Conservation (phyloP, 371 early-diverging fungal species). For the Cokeromyces recurvatus region DNA sequence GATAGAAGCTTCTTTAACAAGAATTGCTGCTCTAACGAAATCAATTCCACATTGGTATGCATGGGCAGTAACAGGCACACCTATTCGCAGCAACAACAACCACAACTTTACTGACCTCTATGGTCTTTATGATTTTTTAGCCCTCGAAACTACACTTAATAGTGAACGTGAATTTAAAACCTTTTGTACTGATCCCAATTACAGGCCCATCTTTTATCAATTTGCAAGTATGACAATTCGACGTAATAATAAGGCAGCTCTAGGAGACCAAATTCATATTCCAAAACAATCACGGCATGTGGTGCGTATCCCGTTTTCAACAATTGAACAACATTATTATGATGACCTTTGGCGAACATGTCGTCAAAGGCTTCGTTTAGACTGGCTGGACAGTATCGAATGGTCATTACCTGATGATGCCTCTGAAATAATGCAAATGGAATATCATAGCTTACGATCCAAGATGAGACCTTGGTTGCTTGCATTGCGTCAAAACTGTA, state of each 20-base stretch:
- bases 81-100: too few relatives aligned
- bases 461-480: slow-evolving; percentile 22
- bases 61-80: slow-evolving; percentile 76
- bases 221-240: slow-evolving; percentile 45
- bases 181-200: slow-evolving; percentile 7
- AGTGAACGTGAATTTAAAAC: slow-evolving; percentile 14
- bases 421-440: not conserved
- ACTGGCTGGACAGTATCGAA: slow-evolving; percentile 17
- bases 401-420: slow-evolving; percentile 14
- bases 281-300: slow-evolving; percentile 51
- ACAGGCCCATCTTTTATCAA: slow-evolving; percentile 23
- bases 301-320: slow-evolving; percentile 48
- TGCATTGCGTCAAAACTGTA: slow-evolving; percentile 31
- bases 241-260: slow-evolving; percentile 51
- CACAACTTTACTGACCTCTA: slow-evolving; percentile 45
- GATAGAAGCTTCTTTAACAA: slow-evolving; percentile 48
- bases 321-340: slow-evolving; percentile 62
- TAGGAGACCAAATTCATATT: slow-evolving; percentile 49
- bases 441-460: not conserved
- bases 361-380: slow-evolving; percentile 11
- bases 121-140: slow-evolving; percentile 48
- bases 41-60: slow-evolving; percentile 53
- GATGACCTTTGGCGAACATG: slow-evolving; percentile 51
- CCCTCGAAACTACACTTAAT: slow-evolving; percentile 24
- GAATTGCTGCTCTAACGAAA: slow-evolving; percentile 52